These are phyloP conservation scores for Carex pumila DNA, from an alignment of 176 grass and related monocot species.

Conservation along the genomic window DNA sequence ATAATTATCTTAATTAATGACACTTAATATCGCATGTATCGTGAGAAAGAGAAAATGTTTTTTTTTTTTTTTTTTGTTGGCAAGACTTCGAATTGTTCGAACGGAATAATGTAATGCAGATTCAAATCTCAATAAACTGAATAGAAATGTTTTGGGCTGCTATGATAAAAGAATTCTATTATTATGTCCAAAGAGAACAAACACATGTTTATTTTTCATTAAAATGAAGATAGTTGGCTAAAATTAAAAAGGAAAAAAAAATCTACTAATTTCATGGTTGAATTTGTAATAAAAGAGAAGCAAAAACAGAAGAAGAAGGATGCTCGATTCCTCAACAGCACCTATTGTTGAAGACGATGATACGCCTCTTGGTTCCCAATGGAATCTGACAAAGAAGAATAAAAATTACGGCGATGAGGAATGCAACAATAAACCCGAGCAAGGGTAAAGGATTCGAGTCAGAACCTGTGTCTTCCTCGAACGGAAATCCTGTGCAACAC, in stretches of 20 bases:
- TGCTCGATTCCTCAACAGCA: background rate
- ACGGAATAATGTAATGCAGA: background rate
- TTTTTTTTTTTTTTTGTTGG: background rate
- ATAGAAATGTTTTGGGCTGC: background rate
- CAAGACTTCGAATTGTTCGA: background rate
- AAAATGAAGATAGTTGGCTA: background rate
- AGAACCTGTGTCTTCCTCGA: background rate
- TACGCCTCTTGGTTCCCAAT: background rate
- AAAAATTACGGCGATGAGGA: background rate
- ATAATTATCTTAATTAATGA: background rate
- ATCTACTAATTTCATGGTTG: background rate
- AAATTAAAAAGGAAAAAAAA: background rate
- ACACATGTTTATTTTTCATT: background rate
- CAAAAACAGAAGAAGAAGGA: background rate
- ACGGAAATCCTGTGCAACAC: slow-evolving; percentile 12
- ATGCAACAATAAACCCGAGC: background rate
- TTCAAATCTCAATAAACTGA: background rate
- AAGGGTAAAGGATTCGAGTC: background rate
- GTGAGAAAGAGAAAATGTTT: background rate
- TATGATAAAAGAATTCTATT: background rate
- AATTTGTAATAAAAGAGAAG: background rate
- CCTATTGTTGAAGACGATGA: background rate
- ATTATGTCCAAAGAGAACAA: background rate
- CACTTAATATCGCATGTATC: background rate
- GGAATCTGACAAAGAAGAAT: background rate